Evolutionary conservation across 768 basidiomycete species (phyloP).

Genomic region (Lactarius hengduanensis): DNA sequence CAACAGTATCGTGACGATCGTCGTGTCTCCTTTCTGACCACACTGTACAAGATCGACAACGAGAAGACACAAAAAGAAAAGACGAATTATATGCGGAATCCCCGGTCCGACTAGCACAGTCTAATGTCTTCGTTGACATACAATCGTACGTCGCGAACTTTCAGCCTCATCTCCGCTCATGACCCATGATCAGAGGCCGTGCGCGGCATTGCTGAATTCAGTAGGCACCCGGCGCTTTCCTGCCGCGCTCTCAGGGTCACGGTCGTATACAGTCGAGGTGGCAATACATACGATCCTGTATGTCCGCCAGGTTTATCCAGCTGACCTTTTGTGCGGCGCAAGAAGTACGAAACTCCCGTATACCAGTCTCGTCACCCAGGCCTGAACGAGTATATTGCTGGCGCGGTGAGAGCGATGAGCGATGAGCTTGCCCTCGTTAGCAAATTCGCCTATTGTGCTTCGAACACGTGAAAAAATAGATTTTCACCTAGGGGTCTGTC

Average conservation of each 20-base stretch:
- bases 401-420: constrained; percentile 75
- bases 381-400: constrained; percentile 87
- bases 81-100: background rate
- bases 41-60: background rate
- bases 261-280: constrained; percentile 69
- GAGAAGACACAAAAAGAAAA: background rate
- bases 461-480: background rate
- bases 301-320: constrained; percentile 86
- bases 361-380: constrained; percentile 92
- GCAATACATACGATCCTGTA: constrained; percentile 92
- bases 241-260: background rate
- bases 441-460: background rate
- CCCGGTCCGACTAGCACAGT: constrained; percentile 12
- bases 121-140: constrained; percentile 33
- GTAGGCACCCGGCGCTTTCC: constrained; percentile 40
- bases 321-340: constrained; percentile 83
- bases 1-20: background rate
- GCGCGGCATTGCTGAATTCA: constrained; percentile 67
- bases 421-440: constrained; percentile 70
- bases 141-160: constrained; percentile 33
- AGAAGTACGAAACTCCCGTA: constrained; percentile 88
- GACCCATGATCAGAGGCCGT: constrained; percentile 45
- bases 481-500: constrained; percentile 59
- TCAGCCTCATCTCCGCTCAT: constrained; percentile 32
- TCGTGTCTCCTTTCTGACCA: background rate